Evolutionary conservation across 306 rosid genomes (phyloP).

Genomic region (Trichosanthes truncata): DNA sequence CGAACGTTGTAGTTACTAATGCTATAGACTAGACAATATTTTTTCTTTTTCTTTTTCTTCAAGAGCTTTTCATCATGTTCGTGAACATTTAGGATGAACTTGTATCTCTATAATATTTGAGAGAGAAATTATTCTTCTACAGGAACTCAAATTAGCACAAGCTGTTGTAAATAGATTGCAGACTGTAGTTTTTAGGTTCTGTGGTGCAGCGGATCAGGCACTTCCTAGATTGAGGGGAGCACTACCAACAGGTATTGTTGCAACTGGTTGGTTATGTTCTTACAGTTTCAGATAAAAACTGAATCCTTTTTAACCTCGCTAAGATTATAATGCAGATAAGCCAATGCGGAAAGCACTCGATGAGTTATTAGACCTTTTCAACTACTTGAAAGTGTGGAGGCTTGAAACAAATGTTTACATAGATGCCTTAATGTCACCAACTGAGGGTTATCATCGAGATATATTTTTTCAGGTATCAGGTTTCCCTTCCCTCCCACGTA

Average conservation of each 20-base stretch:
- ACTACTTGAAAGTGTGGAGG: conserved; percentile 78
- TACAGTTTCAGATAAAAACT: not conserved
- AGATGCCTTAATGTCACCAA: conserved; percentile 83
- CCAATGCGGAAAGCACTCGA: conserved; percentile 73
- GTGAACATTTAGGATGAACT: not conserved
- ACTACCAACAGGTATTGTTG: conserved; percentile 53
- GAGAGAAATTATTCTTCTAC: conserved; percentile 14
- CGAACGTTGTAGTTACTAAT: not conserved
- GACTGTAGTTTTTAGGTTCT: conserved; percentile 79
- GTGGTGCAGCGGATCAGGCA: conserved; percentile 80
- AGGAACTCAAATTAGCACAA: conserved; percentile 78
- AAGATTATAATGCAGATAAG: conserved; percentile 53
- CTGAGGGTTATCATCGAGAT: conserved; percentile 76
- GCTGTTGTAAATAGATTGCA: conserved; percentile 90
- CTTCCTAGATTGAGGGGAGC: conserved; percentile 96
- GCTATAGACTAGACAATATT: not conserved
- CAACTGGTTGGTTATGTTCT: conserved; percentile 10
- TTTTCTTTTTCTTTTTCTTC: not conserved
- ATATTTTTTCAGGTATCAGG: conserved; percentile 76
- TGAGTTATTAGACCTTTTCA: conserved; percentile 72
- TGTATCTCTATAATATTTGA: not conserved
- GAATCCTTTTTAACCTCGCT: not conserved
- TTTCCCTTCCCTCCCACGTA: not conserved
- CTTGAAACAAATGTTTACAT: conserved; percentile 54
- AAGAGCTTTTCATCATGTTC: not conserved